Percentiles rank a stretch among this genome's conserved stretches.
These are phyloP conservation scores for Naegleria gruberi DNA, from an alignment of 208 protist genomes.

Conservation along the genomic window DNA sequence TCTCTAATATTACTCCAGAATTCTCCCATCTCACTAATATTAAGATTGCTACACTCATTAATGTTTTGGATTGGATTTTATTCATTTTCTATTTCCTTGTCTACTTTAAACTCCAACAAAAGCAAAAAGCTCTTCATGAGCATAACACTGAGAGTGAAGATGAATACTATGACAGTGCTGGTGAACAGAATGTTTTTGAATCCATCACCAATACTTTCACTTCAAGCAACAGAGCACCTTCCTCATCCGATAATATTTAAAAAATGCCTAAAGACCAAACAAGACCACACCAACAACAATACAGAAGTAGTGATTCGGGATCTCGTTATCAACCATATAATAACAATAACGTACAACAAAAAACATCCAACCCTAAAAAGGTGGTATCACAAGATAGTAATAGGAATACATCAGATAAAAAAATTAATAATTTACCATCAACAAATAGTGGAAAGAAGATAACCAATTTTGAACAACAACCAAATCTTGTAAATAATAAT, in stretches of 20 bases:
- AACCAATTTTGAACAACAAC: too few relatives aligned
- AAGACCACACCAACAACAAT: not conserved
- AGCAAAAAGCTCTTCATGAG: not conserved
- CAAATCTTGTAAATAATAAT: not conserved
- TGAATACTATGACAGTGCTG: not conserved
- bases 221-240: too few relatives aligned
- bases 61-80: not conserved
- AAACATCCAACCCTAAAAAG: not conserved
- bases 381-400: not conserved
- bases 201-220: too few relatives aligned
- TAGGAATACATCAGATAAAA: not conserved
- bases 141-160: not conserved
- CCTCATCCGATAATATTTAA: not conserved
- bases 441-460: not conserved
- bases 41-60: not conserved
- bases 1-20: not conserved
- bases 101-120: not conserved
- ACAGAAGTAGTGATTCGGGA: not conserved
- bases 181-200: not conserved
- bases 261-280: not conserved
- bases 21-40: not conserved
- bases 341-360: not conserved
- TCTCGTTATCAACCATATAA: not conserved
- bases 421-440: not conserved
- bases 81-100: not conserved